Evolutionary conservation across 1,284 basidiomycete species (phyloP), one percentile per base, ranked within the genome.

Genomic region (Wallemia hederae): DNA sequence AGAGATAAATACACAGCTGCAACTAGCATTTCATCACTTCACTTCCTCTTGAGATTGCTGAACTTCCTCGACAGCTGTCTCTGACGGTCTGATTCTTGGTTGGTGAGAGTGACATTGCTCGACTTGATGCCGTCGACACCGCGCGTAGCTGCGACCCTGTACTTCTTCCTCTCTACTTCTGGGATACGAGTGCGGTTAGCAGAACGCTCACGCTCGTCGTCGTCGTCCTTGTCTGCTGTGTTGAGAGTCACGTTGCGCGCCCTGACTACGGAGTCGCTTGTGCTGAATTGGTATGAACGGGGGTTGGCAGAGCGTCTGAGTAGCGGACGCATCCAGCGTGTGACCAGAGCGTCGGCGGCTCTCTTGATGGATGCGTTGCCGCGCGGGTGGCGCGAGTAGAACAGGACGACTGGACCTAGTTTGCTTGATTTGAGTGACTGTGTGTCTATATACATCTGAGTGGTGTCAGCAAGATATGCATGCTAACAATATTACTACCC

Each of bases 261-360:
- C 9, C 39, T 7, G 19, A 49, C 39, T 11, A 49, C 39, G 5
- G 11, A 5, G 11, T 14, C 11, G 22, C n/a, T 49, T n/a, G 39
- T 49, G 19, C 19, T 49, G 22, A 49, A 49, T 49, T 49, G 39
- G 19, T 49, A 49, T n/a, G 39, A 49, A 17, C 39, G 11, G 11
- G 39, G 39, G 39, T 49, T 49, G 1, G 87, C 83, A 15, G 82
- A 83, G 55, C 87, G 81, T 68, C 90, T 88, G 72, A 94, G 83
- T 72, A 94, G 92, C 0, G 90, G 90, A n/a, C 90, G 77, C 25
- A 86, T 87, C 89, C 88, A 94, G 24, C 75, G 72, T 61, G 82
- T 83, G 59, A 97, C 81, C 59, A 98, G 82, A 58, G 83, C 79
- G 65, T 85, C 80, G 14, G 94, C 92, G 60, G 80, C 79, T 60